These are phyloP conservation scores for Leishmania lainsoni DNA, from an alignment of 208 protist species.

Conservation along the genomic window DNA sequence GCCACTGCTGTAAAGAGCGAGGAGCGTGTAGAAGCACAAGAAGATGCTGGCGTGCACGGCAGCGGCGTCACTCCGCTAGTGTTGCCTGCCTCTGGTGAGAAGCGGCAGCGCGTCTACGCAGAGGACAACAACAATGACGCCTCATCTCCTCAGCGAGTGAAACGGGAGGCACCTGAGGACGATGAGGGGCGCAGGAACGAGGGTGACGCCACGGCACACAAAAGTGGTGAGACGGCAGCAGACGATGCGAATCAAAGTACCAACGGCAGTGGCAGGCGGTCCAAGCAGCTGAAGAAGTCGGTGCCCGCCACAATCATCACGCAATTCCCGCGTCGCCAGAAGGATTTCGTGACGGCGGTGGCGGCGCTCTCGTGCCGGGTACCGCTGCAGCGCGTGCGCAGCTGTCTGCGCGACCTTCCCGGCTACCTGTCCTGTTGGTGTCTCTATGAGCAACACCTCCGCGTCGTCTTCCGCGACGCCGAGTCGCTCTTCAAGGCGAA, in stretches of 20 bases:
- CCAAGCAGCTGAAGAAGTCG: background rate
- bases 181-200: background rate
- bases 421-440: constrained; percentile 73
- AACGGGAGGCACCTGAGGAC: constrained; percentile 7
- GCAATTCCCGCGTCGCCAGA: constrained; percentile 53
- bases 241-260: background rate
- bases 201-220: background rate
- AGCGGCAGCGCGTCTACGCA: constrained; percentile 10
- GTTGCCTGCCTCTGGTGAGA: constrained; percentile 7
- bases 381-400: constrained; percentile 41
- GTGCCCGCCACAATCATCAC: constrained; percentile 16
- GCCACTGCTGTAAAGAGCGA: background rate
- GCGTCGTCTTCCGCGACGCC: constrained; percentile 74
- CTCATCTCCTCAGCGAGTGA: constrained; percentile 7
- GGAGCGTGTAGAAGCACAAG: background rate
- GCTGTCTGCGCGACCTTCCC: constrained; percentile 59
- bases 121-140: background rate
- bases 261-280: no score
- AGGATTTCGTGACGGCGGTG: constrained; percentile 72
- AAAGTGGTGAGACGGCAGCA: background rate
- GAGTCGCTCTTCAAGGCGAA: constrained; percentile 79
- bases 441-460: constrained; percentile 56
- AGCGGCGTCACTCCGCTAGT: background rate
- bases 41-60: background rate
- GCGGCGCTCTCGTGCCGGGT: constrained; percentile 43